These are phyloP conservation scores for Chromera velia DNA, from an alignment of 73 alveolate species.

Conservation along the genomic window DNA sequence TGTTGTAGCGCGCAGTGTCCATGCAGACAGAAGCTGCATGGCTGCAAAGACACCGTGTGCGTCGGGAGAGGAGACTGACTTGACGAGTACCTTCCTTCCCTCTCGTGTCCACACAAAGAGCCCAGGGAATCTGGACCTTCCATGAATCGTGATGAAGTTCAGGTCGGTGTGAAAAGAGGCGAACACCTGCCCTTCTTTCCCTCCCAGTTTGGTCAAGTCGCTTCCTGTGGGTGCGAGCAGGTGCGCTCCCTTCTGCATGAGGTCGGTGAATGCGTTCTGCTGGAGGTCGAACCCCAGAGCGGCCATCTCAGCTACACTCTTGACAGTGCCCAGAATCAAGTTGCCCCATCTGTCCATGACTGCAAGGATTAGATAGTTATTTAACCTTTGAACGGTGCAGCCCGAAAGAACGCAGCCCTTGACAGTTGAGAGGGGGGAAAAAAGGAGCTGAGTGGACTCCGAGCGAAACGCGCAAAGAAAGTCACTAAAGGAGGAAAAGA, in stretches of 20 bases:
- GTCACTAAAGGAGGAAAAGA: no score
- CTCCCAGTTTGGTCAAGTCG: conserved; percentile 61
- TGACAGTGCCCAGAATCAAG: conserved; percentile 68
- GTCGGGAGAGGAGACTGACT: no score
- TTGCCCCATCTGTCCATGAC: conserved; percentile 84
- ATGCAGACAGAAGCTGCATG: no score
- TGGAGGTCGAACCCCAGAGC: conserved; percentile 73
- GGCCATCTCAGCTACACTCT: conserved; percentile 79
- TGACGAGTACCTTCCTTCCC: conserved; percentile 61
- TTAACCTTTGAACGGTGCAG: conserved; percentile 2
- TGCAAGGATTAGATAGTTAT: conserved; percentile 57
- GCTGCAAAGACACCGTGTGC: no score
- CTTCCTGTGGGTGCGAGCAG: conserved; percentile 88
- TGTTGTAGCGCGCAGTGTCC: no score
- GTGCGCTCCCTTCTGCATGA: conserved; percentile 74
- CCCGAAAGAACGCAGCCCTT: conserved; percentile 52
- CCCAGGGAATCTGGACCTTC: conserved; percentile 71
- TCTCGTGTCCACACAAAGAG: conserved; percentile 64
- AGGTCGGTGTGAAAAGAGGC: conserved; percentile 84
- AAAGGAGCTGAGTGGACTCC: no score
- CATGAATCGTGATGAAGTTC: conserved; percentile 70
- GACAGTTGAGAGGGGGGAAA: no score
- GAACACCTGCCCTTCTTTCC: conserved; percentile 79
- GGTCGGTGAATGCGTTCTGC: conserved; percentile 57
- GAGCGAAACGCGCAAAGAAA: no score